These are phyloP conservation scores for Cardiospermum halicacabum DNA, from an alignment of 345 rosid genomes.

Conservation along the genomic window DNA sequence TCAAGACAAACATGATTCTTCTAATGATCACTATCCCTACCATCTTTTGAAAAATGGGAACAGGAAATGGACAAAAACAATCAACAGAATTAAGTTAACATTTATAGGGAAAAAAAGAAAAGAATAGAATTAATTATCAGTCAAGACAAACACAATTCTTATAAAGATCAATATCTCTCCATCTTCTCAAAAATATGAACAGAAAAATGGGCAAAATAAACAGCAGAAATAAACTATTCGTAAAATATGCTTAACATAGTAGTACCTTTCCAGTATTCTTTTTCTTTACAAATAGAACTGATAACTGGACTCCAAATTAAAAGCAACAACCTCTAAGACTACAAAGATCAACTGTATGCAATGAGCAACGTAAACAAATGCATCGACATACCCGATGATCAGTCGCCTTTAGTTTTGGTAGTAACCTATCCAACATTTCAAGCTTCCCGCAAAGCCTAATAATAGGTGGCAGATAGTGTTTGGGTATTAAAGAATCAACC, in stretches of 20 bases:
- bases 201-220: neutral
- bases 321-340: neutral
- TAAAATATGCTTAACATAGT: neutral
- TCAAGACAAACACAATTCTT: slow-evolving; percentile 4
- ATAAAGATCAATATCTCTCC: neutral
- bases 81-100: neutral
- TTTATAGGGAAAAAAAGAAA: no score
- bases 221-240: neutral
- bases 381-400: slow-evolving; percentile 75
- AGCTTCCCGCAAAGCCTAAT: slow-evolving; percentile 91
- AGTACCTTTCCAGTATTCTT: neutral
- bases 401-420: slow-evolving; percentile 86
- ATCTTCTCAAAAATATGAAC: slow-evolving; percentile 4
- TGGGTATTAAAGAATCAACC: slow-evolving; percentile 71
- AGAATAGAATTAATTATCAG: neutral
- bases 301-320: neutral
- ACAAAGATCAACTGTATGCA: slow-evolving; percentile 7
- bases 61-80: neutral
- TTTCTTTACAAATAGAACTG: no score
- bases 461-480: slow-evolving; percentile 76
- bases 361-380: slow-evolving; percentile 15
- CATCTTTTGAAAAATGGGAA: slow-evolving; percentile 3
- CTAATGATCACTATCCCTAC: neutral
- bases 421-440: slow-evolving; percentile 89
- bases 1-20: slow-evolving; percentile 3